Evolutionary conservation across 2,329 filamentous ascomycete species (phyloP).

Genomic region (Orbilia ellipsospora): DNA sequence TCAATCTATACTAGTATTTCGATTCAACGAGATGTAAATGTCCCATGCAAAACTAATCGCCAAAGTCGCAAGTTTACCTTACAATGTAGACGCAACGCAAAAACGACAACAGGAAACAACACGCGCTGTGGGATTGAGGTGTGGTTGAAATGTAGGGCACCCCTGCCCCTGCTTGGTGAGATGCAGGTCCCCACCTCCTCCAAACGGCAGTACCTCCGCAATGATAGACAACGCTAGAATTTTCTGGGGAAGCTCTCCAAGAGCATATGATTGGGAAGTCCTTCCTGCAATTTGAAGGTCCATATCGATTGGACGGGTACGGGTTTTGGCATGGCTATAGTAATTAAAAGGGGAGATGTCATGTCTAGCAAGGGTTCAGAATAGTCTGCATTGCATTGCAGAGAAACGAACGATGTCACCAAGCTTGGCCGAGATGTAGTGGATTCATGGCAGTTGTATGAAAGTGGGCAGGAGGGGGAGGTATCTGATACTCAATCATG

Average conservation of each 20-base stretch:
- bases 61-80: background rate
- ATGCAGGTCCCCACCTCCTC: constrained; percentile 46
- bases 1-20: too few species aligned
- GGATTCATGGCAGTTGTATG: constrained; percentile 31
- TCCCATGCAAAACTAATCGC: too few species aligned
- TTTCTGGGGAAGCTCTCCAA: constrained; percentile 25
- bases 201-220: constrained; percentile 51
- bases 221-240: constrained; percentile 39
- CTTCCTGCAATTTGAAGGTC: background rate
- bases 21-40: too few species aligned
- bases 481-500: constrained; percentile 42
- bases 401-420: constrained; percentile 37
- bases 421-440: constrained; percentile 19
- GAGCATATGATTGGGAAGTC: constrained; percentile 39
- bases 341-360: constrained; percentile 1
- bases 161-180: constrained; percentile 25
- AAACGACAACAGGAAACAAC: constrained; percentile 49
- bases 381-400: too few species aligned
- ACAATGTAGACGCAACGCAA: constrained; percentile 25
- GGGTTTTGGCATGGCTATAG: constrained; percentile 5
- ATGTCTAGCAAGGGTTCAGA: constrained; percentile 11
- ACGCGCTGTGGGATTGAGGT: constrained; percentile 15
- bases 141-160: constrained; percentile 21
- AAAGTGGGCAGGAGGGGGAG: constrained; percentile 29
- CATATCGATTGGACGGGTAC: constrained; percentile 12